Percentiles rank a stretch among this genome's conserved stretches.
Conservation (phyloP, 352 stramenopile genomes). For the Globisporangium cederbergense region DNA sequence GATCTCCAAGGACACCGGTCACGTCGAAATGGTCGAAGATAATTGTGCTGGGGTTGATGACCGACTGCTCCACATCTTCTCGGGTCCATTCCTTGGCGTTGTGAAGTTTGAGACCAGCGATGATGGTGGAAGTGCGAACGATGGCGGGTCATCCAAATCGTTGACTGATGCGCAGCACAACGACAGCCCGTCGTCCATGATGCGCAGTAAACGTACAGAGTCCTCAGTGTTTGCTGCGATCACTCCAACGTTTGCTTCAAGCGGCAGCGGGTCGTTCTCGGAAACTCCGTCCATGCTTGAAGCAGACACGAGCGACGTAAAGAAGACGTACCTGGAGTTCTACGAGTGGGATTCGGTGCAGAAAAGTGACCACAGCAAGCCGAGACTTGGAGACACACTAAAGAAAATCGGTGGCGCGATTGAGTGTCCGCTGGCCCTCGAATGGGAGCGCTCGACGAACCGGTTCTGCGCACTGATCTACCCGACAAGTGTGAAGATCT, state of each 20-base stretch:
- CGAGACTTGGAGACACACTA: slow-evolving; percentile 12
- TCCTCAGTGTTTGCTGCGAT: slow-evolving; percentile 50
- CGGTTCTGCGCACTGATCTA: slow-evolving; percentile 66
- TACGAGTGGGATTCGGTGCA: slow-evolving; percentile 52
- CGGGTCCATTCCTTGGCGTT: slow-evolving; percentile 59
- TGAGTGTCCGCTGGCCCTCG: slow-evolving; percentile 54
- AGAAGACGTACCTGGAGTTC: slow-evolving; percentile 65
- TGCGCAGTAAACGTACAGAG: slow-evolving; percentile 45
- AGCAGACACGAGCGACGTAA: slow-evolving; percentile 36
- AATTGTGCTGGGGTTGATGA: slow-evolving; percentile 49
- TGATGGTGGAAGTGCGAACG: slow-evolving; percentile 12
- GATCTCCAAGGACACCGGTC: slow-evolving; percentile 24
- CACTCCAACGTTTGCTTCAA: slow-evolving; percentile 22
- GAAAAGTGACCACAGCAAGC: slow-evolving; percentile 13
- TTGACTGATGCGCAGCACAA: slow-evolving; percentile 20
- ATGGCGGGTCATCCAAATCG: slow-evolving; percentile 19
- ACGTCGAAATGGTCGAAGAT: slow-evolving; percentile 54
- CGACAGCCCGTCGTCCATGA: slow-evolving; percentile 34
- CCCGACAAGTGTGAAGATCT: slow-evolving; percentile 39
- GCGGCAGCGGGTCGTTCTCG: slow-evolving; percentile 17
- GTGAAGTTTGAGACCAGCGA: slow-evolving; percentile 45
- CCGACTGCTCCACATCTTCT: slow-evolving; percentile 64
- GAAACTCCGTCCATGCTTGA: slow-evolving; percentile 7
- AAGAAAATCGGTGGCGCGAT: slow-evolving; percentile 29
- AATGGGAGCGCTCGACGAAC: slow-evolving; percentile 51